A percentile compares a stretch with the other conserved stretches of the same genome.
These are phyloP conservation scores for Psilocybe cyanescens DNA, from an alignment of 768 basidiomycete genomes.

Conservation along the genomic window DNA sequence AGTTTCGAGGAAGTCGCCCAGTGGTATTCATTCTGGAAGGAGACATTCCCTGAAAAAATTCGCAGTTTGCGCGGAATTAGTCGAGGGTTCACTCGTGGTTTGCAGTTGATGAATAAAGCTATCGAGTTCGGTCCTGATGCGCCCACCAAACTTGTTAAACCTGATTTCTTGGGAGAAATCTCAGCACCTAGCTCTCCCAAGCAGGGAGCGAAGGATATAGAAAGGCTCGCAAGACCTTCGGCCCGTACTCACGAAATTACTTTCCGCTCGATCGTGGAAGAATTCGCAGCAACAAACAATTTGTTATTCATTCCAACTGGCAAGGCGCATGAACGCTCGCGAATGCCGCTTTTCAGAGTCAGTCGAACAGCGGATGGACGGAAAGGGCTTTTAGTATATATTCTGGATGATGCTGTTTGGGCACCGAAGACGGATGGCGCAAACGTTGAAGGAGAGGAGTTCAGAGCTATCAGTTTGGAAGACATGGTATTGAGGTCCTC, in stretches of 20 bases:
- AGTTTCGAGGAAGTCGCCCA: slow-evolving; percentile 92
- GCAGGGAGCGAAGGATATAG: slow-evolving; percentile 31
- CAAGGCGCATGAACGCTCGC: slow-evolving; percentile 78
- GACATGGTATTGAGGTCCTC: slow-evolving; percentile 80
- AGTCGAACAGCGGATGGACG: slow-evolving; percentile 79
- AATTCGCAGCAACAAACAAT: slow-evolving; percentile 83
- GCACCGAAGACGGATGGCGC: slow-evolving; percentile 52
- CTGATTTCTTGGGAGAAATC: slow-evolving; percentile 61
- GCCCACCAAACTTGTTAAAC: slow-evolving; percentile 65
- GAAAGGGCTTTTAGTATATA: slow-evolving; percentile 87
- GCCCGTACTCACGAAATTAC: slow-evolving; percentile 81
- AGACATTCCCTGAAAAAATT: slow-evolving; percentile 72
- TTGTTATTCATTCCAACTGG: slow-evolving; percentile 90
- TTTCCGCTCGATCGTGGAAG: slow-evolving; percentile 93
- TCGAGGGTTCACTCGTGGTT: slow-evolving; percentile 83
- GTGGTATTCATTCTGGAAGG: slow-evolving; percentile 94
- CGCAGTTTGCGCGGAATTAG: slow-evolving; percentile 66
- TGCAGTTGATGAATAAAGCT: slow-evolving; percentile 95
- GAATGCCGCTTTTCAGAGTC: slow-evolving; percentile 90
- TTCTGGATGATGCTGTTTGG: slow-evolving; percentile 95
- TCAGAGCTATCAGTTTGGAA: slow-evolving; percentile 81
- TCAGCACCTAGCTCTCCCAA: slow-evolving; percentile 32
- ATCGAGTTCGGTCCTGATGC: slow-evolving; percentile 85
- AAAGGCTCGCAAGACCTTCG: slow-evolving; percentile 43
- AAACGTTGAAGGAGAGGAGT: slow-evolving; percentile 58